Evolutionary conservation across 1,139 yeast genomes (phyloP), one percentile per base, ranked within the genome.

Genomic region (Candida sp.): DNA sequence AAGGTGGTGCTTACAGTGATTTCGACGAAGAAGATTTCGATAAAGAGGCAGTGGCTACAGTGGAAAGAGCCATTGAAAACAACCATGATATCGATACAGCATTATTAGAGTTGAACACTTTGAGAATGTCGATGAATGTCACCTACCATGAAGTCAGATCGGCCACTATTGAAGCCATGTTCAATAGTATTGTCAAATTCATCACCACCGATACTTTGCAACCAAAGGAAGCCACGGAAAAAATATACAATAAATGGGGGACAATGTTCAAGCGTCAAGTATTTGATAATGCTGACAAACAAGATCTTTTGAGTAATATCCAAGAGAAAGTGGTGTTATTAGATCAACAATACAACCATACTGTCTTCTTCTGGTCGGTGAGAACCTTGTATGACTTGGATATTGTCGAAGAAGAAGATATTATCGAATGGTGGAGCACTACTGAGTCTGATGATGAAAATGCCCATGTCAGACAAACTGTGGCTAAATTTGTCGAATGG

Each of bases 41-140:
- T 52, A 77, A 76, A 44, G 99, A 95, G 69, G 99, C 97, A 15
- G 73, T 85, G 46, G 97, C 95, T n/a, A 90, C 98, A 0, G 87
- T 93, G 35, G 87, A 84, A 53, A 79, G 99, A 58, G 95, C 99
- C 0, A 79, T 93, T 62, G 93, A 87, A 53, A 87, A 91, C 58
- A 87, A 89, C 59, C 99, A 93, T 64, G 95, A 87, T 56, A 75
- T 89, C 48, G 98, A 93, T 58, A 91, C 96, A 9, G 97, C 99
- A 0, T 70, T 89, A 53, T 71, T 95, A 51, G 99, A 93, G 65
- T 77, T 93, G 57, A 91, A 91, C 60, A 93, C 99, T 0, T 75
- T 95, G 57, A 80, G 98, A 66, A 93, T 95, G 99, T 87, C 97
- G 52, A 86, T 91, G 93, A 90, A 93, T 61, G 98, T 90, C 11